Evolutionary conservation across 257 asterid genomes (phyloP).

Genomic region (Capsicum baccatum): DNA sequence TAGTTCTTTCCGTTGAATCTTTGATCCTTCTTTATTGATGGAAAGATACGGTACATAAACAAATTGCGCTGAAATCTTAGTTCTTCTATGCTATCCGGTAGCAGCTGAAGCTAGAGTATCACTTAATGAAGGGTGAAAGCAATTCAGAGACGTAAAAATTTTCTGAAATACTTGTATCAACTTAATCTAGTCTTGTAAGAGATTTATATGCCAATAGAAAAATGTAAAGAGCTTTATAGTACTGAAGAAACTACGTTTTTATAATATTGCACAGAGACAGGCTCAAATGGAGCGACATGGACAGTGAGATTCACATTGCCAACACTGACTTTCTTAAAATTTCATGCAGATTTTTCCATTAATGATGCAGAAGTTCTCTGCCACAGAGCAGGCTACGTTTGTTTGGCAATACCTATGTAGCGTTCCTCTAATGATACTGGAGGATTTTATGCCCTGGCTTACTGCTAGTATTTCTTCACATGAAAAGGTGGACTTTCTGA

Average conservation of each 20-base stretch:
- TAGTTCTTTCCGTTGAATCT: background rate
- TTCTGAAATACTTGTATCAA: background rate
- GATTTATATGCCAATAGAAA: background rate
- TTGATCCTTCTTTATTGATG: background rate
- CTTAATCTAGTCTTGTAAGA: background rate
- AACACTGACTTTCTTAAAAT: background rate
- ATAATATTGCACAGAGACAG: background rate
- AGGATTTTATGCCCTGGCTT: constrained; percentile 81
- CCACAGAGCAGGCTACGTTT: constrained; percentile 71
- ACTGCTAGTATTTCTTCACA: constrained; percentile 56
- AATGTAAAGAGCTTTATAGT: background rate
- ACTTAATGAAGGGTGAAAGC: background rate
- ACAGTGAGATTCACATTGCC: background rate
- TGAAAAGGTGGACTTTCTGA: constrained; percentile 56
- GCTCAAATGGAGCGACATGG: background rate
- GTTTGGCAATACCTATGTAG: constrained; percentile 84
- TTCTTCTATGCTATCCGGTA: background rate
- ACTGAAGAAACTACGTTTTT: background rate
- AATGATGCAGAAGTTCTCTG: constrained; percentile 58
- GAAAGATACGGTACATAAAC: background rate
- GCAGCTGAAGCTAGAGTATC: background rate
- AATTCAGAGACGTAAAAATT: background rate
- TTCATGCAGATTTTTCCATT: constrained; percentile 75
- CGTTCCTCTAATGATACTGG: constrained; percentile 68
- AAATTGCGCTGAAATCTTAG: background rate